Conservation (phyloP, 768 basidiomycete species). For the Rhodosporidiobolus sp. region DNA sequence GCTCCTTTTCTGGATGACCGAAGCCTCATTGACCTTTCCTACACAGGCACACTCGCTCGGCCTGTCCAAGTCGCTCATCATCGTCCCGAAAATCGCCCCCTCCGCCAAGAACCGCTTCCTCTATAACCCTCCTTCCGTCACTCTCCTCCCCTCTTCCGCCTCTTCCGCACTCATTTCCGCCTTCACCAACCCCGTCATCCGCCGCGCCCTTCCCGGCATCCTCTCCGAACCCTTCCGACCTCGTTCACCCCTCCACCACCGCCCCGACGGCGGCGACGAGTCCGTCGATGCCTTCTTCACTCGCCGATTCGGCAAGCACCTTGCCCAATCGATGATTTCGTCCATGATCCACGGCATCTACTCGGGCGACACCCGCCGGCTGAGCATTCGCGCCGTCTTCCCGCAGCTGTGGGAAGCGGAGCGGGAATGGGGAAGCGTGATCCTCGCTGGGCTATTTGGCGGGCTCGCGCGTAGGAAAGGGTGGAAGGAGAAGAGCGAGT, state of each 20-base stretch:
- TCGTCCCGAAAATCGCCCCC: conserved; percentile 63
- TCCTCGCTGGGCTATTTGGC: conserved; percentile 54
- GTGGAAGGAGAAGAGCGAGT: conserved; percentile 23
- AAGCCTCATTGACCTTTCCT: neutral
- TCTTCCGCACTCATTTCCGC: conserved; percentile 50
- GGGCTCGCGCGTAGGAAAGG: conserved; percentile 5
- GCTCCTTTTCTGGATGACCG: conserved; percentile 15
- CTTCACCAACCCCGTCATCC: conserved; percentile 48
- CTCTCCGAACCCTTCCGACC: conserved; percentile 59
- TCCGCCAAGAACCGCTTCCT: conserved; percentile 77
- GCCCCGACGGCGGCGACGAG: conserved; percentile 59
- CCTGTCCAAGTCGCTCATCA: conserved; percentile 62
- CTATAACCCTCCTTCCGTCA: conserved; percentile 58
- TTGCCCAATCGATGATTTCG: conserved; percentile 72
- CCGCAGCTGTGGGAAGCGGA: conserved; percentile 69
- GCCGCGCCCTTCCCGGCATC: conserved; percentile 58
- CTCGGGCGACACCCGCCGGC: conserved; percentile 70
- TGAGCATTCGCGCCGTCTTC: conserved; percentile 76
- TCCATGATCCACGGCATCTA: conserved; percentile 91
- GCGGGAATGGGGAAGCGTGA: conserved; percentile 65
- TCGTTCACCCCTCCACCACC: conserved; percentile 34
- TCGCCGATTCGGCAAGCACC: conserved; percentile 66
- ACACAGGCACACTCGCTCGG: conserved; percentile 71
- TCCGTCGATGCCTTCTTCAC: conserved; percentile 73
- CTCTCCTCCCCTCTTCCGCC: conserved; percentile 54